phyloP scores from a whole-genome alignment of 306 rosid species.

The apple (Malus domestica) region ASM211411v1 NC_041793.1:47212501-47213000 shows the following conservation, averaged over 20 bases:
- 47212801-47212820: too few relatives aligned
- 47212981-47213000: not conserved
- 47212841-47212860: too few relatives aligned
- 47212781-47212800: too few relatives aligned
- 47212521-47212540: not conserved
- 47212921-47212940: not conserved
- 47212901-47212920: too few relatives aligned
- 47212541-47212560: not conserved
- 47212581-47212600: not conserved
- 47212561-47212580: accelerated
- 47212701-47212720: not conserved
- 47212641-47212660: not conserved
- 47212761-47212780: too few relatives aligned
- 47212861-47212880: too few relatives aligned
- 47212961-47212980: not conserved
- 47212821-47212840: too few relatives aligned
- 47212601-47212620: not conserved
- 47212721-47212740: not conserved
- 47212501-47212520: not conserved
- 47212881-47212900: too few relatives aligned
- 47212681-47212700: not conserved
- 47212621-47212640: not conserved
- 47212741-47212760: not conserved
- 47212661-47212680: not conserved
- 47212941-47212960: not conserved